A percentile compares a stretch with the other conserved stretches of the same genome.
These are phyloP conservation scores for Colletotrichum camelliae DNA, from an alignment of 2,329 filamentous ascomycete species.

Conservation along the genomic window DNA sequence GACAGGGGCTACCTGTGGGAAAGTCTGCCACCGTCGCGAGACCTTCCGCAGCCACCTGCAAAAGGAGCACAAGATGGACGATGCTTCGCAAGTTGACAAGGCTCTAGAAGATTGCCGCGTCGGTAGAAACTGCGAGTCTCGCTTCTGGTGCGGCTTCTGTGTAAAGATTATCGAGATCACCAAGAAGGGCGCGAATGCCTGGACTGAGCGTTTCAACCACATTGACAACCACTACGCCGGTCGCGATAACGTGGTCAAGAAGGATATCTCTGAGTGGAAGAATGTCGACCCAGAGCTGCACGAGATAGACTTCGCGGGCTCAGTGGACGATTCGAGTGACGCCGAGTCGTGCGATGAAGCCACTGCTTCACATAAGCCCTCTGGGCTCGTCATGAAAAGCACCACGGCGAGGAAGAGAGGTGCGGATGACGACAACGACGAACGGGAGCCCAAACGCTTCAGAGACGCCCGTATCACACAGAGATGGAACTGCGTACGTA, in stretches of 20 bases:
- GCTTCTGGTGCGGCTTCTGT: slow-evolving; percentile 93
- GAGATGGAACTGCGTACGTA: slow-evolving; percentile 37
- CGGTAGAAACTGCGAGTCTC: slow-evolving; percentile 65
- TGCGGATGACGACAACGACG: slow-evolving; percentile 17
- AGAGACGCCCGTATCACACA: slow-evolving; percentile 12
- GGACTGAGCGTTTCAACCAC: slow-evolving; percentile 68
- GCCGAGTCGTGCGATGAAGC: background rate
- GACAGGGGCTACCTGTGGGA: slow-evolving; percentile 52
- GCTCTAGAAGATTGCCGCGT: slow-evolving; percentile 62
- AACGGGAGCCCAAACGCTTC: slow-evolving; percentile 1
- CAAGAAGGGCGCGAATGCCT: slow-evolving; percentile 56
- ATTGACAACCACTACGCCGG: slow-evolving; percentile 76
- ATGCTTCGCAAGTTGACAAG: slow-evolving; percentile 38
- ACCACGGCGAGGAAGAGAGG: background rate
- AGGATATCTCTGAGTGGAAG: slow-evolving; percentile 62
- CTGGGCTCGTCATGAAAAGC: background rate
- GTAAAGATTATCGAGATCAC: slow-evolving; percentile 56
- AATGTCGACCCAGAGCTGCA: slow-evolving; percentile 34
- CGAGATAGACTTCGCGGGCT: background rate
- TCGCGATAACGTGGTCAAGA: slow-evolving; percentile 41
- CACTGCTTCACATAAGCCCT: background rate
- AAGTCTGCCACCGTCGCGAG: slow-evolving; percentile 62
- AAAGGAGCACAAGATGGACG: slow-evolving; percentile 48
- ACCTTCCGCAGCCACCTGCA: slow-evolving; percentile 67
- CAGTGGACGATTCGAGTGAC: background rate